A percentile compares a stretch with the other conserved stretches of the same genome.
Evolutionary conservation across 805 yeast species (phyloP).

Genomic region (Jamesozyma spencerorum): DNA sequence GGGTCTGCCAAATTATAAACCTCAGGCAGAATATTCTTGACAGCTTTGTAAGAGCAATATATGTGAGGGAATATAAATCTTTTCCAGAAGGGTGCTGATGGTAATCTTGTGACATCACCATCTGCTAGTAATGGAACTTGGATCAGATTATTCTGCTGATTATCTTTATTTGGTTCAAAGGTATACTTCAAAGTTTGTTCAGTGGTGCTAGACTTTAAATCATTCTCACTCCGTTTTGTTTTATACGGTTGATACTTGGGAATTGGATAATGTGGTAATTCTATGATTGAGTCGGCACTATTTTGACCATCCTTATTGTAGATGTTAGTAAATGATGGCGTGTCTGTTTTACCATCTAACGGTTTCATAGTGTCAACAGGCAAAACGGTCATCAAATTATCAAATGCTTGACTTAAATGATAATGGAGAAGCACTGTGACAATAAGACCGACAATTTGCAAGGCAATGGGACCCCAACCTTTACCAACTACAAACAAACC

Average conservation of each 20-base stretch:
- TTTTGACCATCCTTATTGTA: constrained; percentile 19
- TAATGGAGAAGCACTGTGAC: constrained; percentile 63
- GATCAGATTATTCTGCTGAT: constrained; percentile 18
- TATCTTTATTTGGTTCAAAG: constrained; percentile 1
- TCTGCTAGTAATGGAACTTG: constrained; percentile 63
- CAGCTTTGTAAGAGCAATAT: constrained; percentile 41
- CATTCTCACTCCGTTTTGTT: constrained; percentile 1
- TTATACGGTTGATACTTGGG: constrained; percentile 18
- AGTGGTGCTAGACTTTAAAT: constrained; percentile 8
- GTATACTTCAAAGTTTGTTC: constrained; percentile 20
- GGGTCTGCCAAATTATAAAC: constrained; percentile 44
- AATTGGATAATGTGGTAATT: constrained; percentile 25
- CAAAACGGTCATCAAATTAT: constrained; percentile 44
- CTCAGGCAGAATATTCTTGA: constrained; percentile 47
- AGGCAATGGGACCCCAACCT: constrained; percentile 88
- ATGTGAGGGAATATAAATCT: constrained; percentile 49
- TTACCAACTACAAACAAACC: constrained; percentile 85
- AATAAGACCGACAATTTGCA: constrained; percentile 58
- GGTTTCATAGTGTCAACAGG: constrained; percentile 73
- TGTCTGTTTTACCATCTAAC: constrained; percentile 56
- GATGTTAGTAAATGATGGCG: constrained; percentile 40
- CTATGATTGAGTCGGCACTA: constrained; percentile 13
- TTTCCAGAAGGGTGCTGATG: constrained; percentile 34
- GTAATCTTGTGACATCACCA: constrained; percentile 33
- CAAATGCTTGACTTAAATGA: constrained; percentile 57